These are phyloP conservation scores for Hypoxylon sp. DNA, from an alignment of 2,329 filamentous ascomycete genomes.

Conservation along the genomic window DNA sequence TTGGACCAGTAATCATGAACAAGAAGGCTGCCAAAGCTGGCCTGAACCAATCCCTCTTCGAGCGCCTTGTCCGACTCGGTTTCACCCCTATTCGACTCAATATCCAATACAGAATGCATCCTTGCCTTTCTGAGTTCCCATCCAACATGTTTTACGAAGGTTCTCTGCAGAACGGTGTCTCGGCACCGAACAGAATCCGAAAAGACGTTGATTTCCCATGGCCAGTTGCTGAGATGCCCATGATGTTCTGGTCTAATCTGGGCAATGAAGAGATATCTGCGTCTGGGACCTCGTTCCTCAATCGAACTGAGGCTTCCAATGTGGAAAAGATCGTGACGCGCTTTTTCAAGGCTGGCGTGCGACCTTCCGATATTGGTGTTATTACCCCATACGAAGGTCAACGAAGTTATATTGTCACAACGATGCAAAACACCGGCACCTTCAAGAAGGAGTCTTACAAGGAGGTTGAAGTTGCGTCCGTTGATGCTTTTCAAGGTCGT, in stretches of 20 bases:
- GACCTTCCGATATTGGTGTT: slow-evolving; percentile 92
- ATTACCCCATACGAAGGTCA: slow-evolving; percentile 99
- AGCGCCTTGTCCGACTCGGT: slow-evolving; percentile 93
- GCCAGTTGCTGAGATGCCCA: slow-evolving; percentile 92
- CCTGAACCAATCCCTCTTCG: slow-evolving; percentile 97
- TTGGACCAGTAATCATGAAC: slow-evolving; percentile 99
- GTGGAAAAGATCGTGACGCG: slow-evolving; percentile 98
- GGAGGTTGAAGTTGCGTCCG: slow-evolving; percentile 97
- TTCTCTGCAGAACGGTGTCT: slow-evolving; percentile 95
- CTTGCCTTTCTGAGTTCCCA: slow-evolving; percentile 95
- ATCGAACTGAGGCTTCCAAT: slow-evolving; percentile 95
- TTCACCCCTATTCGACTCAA: slow-evolving; percentile 93
- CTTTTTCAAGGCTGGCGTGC: slow-evolving; percentile 99
- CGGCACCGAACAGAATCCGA: slow-evolving; percentile 87
- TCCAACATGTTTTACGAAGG: slow-evolving; percentile 99
- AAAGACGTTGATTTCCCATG: slow-evolving; percentile 98
- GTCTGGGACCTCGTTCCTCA: slow-evolving; percentile 97
- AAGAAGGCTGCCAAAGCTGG: slow-evolving; percentile 99
- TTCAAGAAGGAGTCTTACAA: slow-evolving; percentile 99
- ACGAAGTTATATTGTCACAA: slow-evolving; percentile 97
- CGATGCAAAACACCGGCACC: slow-evolving; percentile 98
- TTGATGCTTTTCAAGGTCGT: slow-evolving; percentile 98
- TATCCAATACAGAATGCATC: slow-evolving; percentile 99
- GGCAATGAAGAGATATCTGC: slow-evolving; percentile 98
- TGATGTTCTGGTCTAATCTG: slow-evolving; percentile 99